Conservation (phyloP, 2,329 filamentous ascomycete genomes). For the Pseudocercospora cruenta region DNA sequence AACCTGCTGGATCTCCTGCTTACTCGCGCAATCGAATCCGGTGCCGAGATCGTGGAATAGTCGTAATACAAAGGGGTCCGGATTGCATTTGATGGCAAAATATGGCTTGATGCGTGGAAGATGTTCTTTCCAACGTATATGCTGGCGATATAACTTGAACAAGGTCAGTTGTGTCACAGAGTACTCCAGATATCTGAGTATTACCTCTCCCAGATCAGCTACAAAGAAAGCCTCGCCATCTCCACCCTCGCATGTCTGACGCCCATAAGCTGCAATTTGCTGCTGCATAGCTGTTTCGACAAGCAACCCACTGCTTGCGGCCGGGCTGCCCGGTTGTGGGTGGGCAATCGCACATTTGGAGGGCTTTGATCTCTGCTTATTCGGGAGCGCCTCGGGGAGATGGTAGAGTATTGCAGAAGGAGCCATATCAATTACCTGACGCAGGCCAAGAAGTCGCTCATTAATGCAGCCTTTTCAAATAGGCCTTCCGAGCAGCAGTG, state of each 20-base stretch:
- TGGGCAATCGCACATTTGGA: neutral
- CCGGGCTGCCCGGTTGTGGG: neutral
- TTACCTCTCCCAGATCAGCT: slow-evolving; percentile 85
- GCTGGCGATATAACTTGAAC: slow-evolving; percentile 82
- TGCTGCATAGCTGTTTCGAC: neutral
- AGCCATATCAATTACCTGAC: neutral
- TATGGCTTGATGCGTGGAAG: slow-evolving; percentile 91
- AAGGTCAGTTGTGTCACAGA: too few relatives aligned
- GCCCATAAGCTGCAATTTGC: neutral
- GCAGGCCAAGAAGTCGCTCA: neutral
- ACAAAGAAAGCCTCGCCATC: slow-evolving; percentile 99
- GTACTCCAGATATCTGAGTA: too few relatives aligned
- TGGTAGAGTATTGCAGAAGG: neutral
- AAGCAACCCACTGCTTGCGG: neutral
- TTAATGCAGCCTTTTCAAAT: neutral
- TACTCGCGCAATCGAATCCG: slow-evolving; percentile 98
- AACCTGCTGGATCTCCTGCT: slow-evolving; percentile 93
- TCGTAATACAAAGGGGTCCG: slow-evolving; percentile 83
- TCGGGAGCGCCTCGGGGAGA: neutral
- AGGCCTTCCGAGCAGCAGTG: neutral
- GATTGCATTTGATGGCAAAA: slow-evolving; percentile 99
- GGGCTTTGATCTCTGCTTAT: neutral
- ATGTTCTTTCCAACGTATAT: slow-evolving; percentile 96
- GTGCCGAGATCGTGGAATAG: slow-evolving; percentile 86
- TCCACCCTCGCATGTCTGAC: slow-evolving; percentile 72